Base-by-base conservation (phyloP, 2,329 filamentous ascomycete species). In the Colletotrichum magnum region DNA sequence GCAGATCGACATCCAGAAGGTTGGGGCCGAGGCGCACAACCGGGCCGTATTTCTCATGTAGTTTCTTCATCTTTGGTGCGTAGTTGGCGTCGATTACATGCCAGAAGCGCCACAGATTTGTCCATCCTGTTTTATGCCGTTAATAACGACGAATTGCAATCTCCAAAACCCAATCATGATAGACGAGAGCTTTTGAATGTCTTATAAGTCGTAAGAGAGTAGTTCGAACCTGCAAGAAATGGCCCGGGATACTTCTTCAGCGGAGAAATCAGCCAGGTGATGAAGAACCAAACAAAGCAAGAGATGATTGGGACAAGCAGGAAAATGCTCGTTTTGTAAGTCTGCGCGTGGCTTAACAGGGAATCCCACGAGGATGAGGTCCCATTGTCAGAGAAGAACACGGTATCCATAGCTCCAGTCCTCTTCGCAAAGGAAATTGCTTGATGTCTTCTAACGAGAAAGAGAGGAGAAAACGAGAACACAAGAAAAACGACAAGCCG, bases 181-280 rank as follows among this genome's bases (percentile, higher is more conserved):
- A 3, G 5, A 6, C 2, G 2, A 10, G 13, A 18, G n/a, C 18
- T 6, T 1, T 16, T 3, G 9, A 18, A 3, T 4, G 21, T n/a
- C 2, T 18, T 18, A 12, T 5, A 2, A 5, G 28, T 12, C 13
- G 15, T 6, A n/a, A 18, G 15, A 7, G 4, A 51, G 10, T 12
- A 12, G 26, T 12, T 16, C 74, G 58, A 63, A 78, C 77, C 73
- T 28, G 77, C 78, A 13, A 79, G 69, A 26, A 75, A 72, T 1
- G 78, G 79, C 3, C 78, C 79, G 2, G 78, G 77, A 62, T 77
- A 80, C 6, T 72, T 77, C 52, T 69, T 76, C 47, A 80, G 61
- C 1, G 75, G 79, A 53, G 73, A 75, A 0, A 47, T 51, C 7
- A 53, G 52, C 50, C 54, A 64, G 5, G 56, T 61, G 12, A 59